Evolutionary conservation across 2,329 filamentous ascomycete genomes (phyloP).

Genomic region (Rhytidhysteron rufulum): DNA sequence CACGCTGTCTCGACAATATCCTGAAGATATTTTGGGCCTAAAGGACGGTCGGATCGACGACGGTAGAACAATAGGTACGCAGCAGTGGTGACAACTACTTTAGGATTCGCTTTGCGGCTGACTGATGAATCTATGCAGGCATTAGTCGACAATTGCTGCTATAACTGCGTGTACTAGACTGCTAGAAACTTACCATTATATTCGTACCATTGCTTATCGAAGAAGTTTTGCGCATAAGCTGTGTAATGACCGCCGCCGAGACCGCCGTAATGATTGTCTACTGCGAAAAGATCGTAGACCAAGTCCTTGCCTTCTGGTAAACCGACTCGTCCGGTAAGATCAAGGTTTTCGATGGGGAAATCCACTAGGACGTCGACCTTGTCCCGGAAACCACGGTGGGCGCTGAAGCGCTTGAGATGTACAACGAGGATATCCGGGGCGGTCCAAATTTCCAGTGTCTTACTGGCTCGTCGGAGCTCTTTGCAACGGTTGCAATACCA

Average conservation of each 20-base stretch:
- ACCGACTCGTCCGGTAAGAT: constrained; percentile 75
- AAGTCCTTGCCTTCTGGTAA: constrained; percentile 76
- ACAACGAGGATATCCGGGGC: constrained; percentile 91
- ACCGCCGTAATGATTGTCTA: constrained; percentile 93
- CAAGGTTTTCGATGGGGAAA: constrained; percentile 83
- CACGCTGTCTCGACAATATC: constrained; percentile 64
- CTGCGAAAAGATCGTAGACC: constrained; percentile 88
- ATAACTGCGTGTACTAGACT: no score
- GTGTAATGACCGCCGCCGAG: constrained; percentile 96
- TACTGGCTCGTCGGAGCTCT: constrained; percentile 84
- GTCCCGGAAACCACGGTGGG: constrained; percentile 73
- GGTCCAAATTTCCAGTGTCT: constrained; percentile 97
- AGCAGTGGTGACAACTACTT: constrained; percentile 65
- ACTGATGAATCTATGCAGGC: constrained; percentile 66
- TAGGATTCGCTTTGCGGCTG: constrained; percentile 56
- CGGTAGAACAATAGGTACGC: constrained; percentile 97
- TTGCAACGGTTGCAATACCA: constrained; percentile 99
- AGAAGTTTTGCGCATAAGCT: constrained; percentile 88
- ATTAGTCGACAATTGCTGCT: constrained; percentile 2
- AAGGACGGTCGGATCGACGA: constrained; percentile 68
- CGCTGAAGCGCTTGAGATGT: constrained; percentile 93
- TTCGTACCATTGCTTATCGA: constrained; percentile 87
- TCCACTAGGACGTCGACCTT: constrained; percentile 90
- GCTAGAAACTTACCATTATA: constrained; percentile 75
- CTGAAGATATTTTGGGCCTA: constrained; percentile 75